phyloP scores from a whole-genome alignment of 495 filamentous ascomycete species.

The Amphirosellinia nigrospora region DNA sequence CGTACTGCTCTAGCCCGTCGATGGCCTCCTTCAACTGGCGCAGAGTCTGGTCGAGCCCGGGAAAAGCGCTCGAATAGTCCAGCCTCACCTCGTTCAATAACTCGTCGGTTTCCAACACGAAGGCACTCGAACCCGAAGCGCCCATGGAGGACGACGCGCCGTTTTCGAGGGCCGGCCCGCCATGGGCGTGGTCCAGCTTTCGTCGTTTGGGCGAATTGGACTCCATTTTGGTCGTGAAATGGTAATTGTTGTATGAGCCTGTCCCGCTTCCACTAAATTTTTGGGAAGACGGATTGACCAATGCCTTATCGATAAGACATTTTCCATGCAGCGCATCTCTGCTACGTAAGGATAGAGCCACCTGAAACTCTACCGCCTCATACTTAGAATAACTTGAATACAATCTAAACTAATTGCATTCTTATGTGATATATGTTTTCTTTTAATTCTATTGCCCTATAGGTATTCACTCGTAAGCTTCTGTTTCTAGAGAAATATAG shows the following conservation, averaged over 20 bases:
- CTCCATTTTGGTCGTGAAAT: constrained; percentile 44
- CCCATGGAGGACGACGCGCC: constrained; percentile 37
- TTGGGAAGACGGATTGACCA: not conserved
- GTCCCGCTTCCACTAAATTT: constrained; percentile 31
- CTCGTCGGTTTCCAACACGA: constrained; percentile 89
- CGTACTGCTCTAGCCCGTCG: constrained; percentile 65
- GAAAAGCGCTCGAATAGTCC: constrained; percentile 69
- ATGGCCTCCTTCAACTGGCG: constrained; percentile 76
- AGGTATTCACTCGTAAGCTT: too few relatives aligned
- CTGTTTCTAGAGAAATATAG: too few relatives aligned
- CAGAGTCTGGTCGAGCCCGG: constrained; percentile 69
- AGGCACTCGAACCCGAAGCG: constrained; percentile 62
- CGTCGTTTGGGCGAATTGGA: constrained; percentile 52
- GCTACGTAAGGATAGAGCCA: not conserved
- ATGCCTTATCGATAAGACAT: constrained; percentile 20
- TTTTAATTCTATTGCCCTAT: too few relatives aligned
- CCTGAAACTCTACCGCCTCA: too few relatives aligned
- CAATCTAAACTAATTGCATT: too few relatives aligned
- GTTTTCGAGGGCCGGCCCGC: constrained; percentile 38
- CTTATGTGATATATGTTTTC: too few relatives aligned
- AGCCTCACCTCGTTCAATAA: constrained; percentile 71
- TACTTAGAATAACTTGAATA: too few relatives aligned
- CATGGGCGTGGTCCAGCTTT: constrained; percentile 50
- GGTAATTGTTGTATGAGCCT: not conserved
- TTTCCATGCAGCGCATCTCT: not conserved